These are phyloP conservation scores for Torulaspora maleeae DNA, from an alignment of 805 yeast genomes.

Conservation along the genomic window DNA sequence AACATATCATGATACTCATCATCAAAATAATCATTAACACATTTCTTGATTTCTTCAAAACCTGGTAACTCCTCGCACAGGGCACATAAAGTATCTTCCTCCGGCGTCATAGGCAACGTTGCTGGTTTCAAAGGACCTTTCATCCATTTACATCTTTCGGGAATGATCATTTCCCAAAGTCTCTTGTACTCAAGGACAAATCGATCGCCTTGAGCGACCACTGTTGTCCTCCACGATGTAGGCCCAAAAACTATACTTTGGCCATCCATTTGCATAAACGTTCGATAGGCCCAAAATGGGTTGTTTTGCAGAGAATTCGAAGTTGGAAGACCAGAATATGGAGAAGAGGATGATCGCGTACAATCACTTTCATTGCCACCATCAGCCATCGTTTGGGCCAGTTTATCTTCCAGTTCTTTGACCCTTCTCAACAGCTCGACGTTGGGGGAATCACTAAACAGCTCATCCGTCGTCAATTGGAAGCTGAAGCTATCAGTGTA, in stretches of 20 bases:
- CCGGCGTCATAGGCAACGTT: constrained; percentile 2
- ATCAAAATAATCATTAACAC: constrained; percentile 15
- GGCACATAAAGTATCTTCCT: constrained; percentile 6
- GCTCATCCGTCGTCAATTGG: constrained; percentile 21
- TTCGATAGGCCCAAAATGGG: constrained; percentile 15
- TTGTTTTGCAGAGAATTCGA: constrained; percentile 5
- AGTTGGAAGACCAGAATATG: neutral
- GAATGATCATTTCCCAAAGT: constrained; percentile 24
- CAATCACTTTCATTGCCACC: neutral
- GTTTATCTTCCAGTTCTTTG: constrained; percentile 17
- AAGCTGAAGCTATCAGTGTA: constrained; percentile 24
- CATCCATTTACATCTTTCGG: constrained; percentile 21
- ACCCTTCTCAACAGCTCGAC: constrained; percentile 22
- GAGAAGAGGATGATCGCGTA: neutral
- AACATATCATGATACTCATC: constrained; percentile 19
- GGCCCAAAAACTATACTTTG: constrained; percentile 26
- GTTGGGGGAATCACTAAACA: constrained; percentile 25
- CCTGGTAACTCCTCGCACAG: constrained; percentile 17
- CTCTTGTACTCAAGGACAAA: constrained; percentile 21
- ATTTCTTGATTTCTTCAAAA: constrained; percentile 9
- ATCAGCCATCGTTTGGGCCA: neutral
- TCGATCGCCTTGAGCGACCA: constrained; percentile 18
- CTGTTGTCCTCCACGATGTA: constrained; percentile 27
- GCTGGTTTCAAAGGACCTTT: constrained; percentile 1
- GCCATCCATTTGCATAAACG: constrained; percentile 8